Conservation (phyloP, 306 rosid genomes). For the Abrus precatorius region DNA sequence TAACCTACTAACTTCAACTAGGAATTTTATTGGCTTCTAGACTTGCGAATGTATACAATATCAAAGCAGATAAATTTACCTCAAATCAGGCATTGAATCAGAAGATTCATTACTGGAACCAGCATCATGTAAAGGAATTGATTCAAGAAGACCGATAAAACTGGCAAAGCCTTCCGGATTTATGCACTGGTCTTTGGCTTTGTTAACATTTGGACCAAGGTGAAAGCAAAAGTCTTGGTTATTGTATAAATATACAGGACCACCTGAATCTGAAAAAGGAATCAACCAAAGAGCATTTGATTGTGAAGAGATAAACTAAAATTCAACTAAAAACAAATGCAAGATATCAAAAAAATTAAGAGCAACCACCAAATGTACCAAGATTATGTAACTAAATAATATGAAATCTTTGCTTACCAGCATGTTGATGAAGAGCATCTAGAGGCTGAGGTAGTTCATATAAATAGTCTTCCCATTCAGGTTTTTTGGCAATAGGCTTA, state of each 20-base stretch:
- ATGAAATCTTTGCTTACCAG: conserved; percentile 68
- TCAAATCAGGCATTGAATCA: conserved; percentile 77
- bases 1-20: conserved; percentile 27
- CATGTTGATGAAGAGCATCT: conserved; percentile 58
- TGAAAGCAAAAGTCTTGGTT: conserved; percentile 76
- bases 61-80: conserved; percentile 59
- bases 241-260: conserved; percentile 73
- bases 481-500: conserved; percentile 55
- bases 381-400: conserved; percentile 33
- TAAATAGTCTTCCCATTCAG: conserved; percentile 60
- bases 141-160: conserved; percentile 86
- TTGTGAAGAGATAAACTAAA: conserved; percentile 27
- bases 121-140: conserved; percentile 84
- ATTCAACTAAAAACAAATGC: conserved; percentile 31
- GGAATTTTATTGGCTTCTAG: conserved; percentile 36
- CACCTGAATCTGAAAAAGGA: conserved; percentile 59
- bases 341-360: conserved; percentile 14
- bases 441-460: conserved; percentile 71
- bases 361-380: conserved; percentile 19
- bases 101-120: conserved; percentile 70
- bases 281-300: conserved; percentile 35
- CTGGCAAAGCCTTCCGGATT: conserved; percentile 86
- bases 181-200: conserved; percentile 75
- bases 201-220: conserved; percentile 65
- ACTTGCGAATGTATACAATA: conserved; percentile 31